A percentile compares a stretch with the other conserved stretches of the same genome.
Evolutionary conservation across 441 rosid species (phyloP).

Genomic region (Arabidopsis lyrata): DNA sequence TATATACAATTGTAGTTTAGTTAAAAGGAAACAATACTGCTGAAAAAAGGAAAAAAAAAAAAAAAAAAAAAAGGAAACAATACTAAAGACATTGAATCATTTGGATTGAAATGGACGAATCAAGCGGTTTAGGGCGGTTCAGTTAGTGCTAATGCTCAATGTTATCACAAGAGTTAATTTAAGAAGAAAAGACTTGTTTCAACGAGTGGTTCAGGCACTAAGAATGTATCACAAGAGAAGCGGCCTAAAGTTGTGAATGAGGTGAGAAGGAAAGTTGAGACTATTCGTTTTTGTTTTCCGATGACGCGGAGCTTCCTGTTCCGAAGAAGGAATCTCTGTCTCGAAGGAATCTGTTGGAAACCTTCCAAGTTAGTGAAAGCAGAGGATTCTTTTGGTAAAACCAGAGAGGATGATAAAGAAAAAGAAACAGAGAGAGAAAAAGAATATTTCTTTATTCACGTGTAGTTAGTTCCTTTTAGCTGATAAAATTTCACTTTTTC

Average conservation of each 20-base stretch:
- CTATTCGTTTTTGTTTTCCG: slow-evolving; percentile 84
- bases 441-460: slow-evolving; percentile 29
- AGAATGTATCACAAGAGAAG: slow-evolving; percentile 47
- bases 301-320: slow-evolving; percentile 74
- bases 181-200: slow-evolving; percentile 61
- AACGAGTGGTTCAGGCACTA: slow-evolving; percentile 47
- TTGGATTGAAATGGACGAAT: too few species aligned
- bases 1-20: too few species aligned
- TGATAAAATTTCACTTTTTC: neutral
- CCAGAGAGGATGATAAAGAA: slow-evolving; percentile 27
- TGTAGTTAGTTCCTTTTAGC: slow-evolving; percentile 28
- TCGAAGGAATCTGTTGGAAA: slow-evolving; percentile 11
- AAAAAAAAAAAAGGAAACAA: too few species aligned
- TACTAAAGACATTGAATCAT: too few species aligned
- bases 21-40: too few species aligned
- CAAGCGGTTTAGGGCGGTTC: too few species aligned
- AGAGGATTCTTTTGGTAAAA: slow-evolving; percentile 31
- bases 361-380: slow-evolving; percentile 29
- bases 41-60: too few species aligned
- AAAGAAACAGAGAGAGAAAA: slow-evolving; percentile 14
- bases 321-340: slow-evolving; percentile 53
- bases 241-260: slow-evolving; percentile 58
- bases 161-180: too few species aligned
- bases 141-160: too few species aligned
- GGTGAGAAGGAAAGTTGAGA: slow-evolving; percentile 68